phyloP scores from a whole-genome alignment of 441 rosid genomes.

The Jatropha podagrica region DNA sequence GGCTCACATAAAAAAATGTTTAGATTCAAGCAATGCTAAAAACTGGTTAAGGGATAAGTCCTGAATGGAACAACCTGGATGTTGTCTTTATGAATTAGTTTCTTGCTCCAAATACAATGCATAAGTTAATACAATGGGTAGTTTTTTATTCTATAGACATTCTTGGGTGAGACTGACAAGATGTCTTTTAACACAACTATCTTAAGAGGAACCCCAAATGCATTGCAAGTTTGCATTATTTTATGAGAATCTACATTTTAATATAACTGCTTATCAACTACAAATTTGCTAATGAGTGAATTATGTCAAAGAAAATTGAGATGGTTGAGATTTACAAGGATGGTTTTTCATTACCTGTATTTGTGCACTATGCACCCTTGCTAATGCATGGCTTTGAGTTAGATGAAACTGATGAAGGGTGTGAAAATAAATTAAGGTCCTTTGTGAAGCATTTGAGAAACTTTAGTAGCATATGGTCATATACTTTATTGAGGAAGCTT shows the following conservation, averaged over 20 bases:
- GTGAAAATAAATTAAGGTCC: neutral
- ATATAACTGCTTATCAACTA: neutral
- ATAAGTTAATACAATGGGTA: neutral
- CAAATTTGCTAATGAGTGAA: neutral
- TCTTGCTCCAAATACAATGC: neutral
- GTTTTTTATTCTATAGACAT: neutral
- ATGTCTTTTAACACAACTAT: neutral
- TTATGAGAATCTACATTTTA: neutral
- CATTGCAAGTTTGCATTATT: neutral
- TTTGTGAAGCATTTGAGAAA: neutral
- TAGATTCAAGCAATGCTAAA: neutral
- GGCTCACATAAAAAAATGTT: neutral
- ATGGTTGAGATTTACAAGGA: neutral
- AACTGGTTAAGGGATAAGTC: neutral
- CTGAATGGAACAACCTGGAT: neutral
- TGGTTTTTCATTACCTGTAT: neutral
- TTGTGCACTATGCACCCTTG: neutral
- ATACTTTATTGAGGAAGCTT: neutral
- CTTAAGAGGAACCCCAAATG: neutral
- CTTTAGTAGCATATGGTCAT: neutral
- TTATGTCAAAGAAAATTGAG: neutral
- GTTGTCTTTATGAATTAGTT: neutral
- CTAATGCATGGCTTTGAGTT: neutral
- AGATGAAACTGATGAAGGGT: neutral
- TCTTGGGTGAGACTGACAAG: neutral